Evolutionary conservation across 352 stramenopile species (phyloP).

Genomic region (Phytophthora rubi): DNA sequence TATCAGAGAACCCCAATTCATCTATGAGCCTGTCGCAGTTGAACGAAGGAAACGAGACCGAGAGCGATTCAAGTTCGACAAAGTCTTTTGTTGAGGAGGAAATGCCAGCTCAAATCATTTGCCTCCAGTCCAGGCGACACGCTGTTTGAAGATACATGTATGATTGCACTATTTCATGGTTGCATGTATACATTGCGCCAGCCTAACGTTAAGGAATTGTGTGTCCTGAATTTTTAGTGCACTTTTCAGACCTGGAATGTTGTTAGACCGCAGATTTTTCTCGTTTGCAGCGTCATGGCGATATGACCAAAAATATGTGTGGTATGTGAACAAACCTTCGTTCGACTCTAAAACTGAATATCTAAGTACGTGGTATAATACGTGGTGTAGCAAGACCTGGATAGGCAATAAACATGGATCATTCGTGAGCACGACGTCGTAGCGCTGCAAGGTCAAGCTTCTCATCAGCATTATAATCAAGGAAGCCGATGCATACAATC

Average conservation of each 20-base stretch:
- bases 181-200: no score
- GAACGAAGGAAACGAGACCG: neutral
- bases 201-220: no score
- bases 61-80: neutral
- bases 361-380: no score
- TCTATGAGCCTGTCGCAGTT: neutral
- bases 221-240: no score
- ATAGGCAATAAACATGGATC: constrained; percentile 64
- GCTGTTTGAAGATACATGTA: neutral
- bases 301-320: no score
- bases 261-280: no score
- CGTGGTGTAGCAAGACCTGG: constrained; percentile 62
- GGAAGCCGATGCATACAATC: constrained; percentile 73
- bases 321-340: no score
- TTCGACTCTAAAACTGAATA: no score
- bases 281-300: no score
- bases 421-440: constrained; percentile 80
- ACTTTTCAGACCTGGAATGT: no score
- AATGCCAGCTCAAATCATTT: neutral
- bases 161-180: no score
- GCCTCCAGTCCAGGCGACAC: neutral
- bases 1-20: neutral
- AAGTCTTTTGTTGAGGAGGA: neutral
- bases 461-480: constrained; percentile 65
- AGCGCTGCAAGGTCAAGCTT: constrained; percentile 64